Percentiles rank a stretch among this genome's conserved stretches.
Conservation (phyloP, 345 rosid species). For the Populus tremula region DNA sequence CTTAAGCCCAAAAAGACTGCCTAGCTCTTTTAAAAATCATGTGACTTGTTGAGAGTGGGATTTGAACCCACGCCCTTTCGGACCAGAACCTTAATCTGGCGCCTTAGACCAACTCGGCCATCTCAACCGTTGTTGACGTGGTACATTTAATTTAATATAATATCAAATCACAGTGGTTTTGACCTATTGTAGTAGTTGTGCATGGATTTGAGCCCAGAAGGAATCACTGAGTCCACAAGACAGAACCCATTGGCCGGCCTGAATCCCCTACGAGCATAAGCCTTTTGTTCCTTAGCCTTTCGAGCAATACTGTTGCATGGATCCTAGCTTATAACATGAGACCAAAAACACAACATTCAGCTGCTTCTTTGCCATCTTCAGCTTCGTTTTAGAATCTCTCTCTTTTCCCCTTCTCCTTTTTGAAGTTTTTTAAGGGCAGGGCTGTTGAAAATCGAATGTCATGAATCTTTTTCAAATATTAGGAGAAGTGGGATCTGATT, state of each 20-base stretch:
- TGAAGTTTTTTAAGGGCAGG: conserved; percentile 11
- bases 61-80: conserved; percentile 99
- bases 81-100: conserved; percentile 99
- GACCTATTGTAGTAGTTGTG: conserved; percentile 30
- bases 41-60: conserved; percentile 80
- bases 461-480: conserved; percentile 6
- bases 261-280: conserved; percentile 30
- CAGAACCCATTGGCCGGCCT: conserved; percentile 31
- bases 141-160: accelerated
- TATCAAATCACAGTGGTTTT: conserved; percentile 38
- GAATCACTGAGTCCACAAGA: conserved; percentile 22
- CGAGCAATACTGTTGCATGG: conserved; percentile 27
- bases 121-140: conserved; percentile 40
- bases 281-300: conserved; percentile 31
- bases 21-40: no score
- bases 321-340: conserved; percentile 19
- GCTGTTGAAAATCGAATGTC: conserved; percentile 25
- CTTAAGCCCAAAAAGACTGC: no score
- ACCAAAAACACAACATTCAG: neutral
- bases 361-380: conserved; percentile 27
- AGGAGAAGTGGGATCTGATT: conserved; percentile 12
- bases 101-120: conserved; percentile 99
- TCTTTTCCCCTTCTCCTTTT: conserved; percentile 1
- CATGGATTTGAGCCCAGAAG: conserved; percentile 41
- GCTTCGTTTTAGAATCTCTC: neutral